Base-by-base conservation (phyloP, 2,329 filamentous ascomycete genomes). In the Neonectria faginata region DNA sequence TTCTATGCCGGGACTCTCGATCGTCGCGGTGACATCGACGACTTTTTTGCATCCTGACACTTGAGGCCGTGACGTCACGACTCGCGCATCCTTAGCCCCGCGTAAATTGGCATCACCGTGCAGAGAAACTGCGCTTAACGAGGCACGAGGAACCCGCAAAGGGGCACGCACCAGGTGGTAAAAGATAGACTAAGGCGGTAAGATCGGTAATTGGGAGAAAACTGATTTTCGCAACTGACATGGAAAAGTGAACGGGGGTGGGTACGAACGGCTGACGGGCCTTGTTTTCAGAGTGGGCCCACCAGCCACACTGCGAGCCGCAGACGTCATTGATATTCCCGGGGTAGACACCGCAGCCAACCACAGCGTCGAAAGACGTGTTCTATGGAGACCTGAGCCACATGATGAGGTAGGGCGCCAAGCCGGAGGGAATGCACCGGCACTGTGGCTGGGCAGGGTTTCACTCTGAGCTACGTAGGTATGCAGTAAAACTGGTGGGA, bases 301-400 rank as follows among this genome's bases (percentile, higher is more conserved):
- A 16, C 61, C 45, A 60, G 45, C 31, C 47, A 45, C 42, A 41
- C 33, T 25, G 33, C 55, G 61, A 64, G 61, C 61, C 61, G 61
- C 61, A 44, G 18, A 60, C 61, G 61, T 64, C 61, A 64, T 64
- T 33, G 61, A 64, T 20, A 50, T 50, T 4, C 5, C 6, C 8
- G 29, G 29, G 29, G 29, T 29, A 10, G 8, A 29, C 2, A 4
- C 11, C 5, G 10, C 25, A 16, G 27, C 47, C 47, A 50, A n/a
- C 3, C 47, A 11, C 9, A 11, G n/a, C 8, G 14, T 4, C 8
- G n/a, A 8, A 20, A 4, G 3, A 3, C 2, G n/a, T n/a, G 12
- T 54, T 33, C 20, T 18, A 8, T 22, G 9, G 31, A 31, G 47
- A 7, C 9, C 47, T 31, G 14, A 55, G 39, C 25, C 47, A 58